Percentiles rank a stretch among this genome's conserved stretches.
Evolutionary conservation across 306 rosid genomes (phyloP).

Genomic region (Begonia peltatifolia): DNA sequence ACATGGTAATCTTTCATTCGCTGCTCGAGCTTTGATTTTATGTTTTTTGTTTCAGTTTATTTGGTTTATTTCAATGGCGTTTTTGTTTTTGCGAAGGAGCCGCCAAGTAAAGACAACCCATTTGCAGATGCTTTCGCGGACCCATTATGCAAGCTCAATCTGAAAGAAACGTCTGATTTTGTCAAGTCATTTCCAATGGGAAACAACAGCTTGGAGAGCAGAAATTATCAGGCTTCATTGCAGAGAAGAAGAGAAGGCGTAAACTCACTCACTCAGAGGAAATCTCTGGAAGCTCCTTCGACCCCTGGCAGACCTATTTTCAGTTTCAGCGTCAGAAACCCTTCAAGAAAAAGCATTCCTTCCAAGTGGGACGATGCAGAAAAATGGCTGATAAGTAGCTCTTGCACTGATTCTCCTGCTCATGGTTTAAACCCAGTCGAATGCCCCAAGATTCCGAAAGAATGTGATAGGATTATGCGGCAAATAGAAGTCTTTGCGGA

Average conservation of each 20-base stretch:
- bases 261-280: slow-evolving; percentile 32
- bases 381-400: slow-evolving; percentile 77
- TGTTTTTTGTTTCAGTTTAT: slow-evolving; percentile 1
- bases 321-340: slow-evolving; percentile 44
- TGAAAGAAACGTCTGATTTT: slow-evolving; percentile 86
- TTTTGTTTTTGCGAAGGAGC: slow-evolving; percentile 26
- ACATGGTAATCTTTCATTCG: slow-evolving; percentile 25
- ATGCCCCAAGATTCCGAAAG: slow-evolving; percentile 31
- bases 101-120: slow-evolving; percentile 42
- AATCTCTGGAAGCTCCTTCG: slow-evolving; percentile 48
- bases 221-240: slow-evolving; percentile 26
- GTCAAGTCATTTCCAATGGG: slow-evolving; percentile 76
- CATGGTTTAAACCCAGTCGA: slow-evolving; percentile 35
- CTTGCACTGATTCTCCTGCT: slow-evolving; percentile 83
- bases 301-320: slow-evolving; percentile 95
- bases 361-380: slow-evolving; percentile 99
- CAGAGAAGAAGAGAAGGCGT: slow-evolving; percentile 36
- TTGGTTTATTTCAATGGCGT: background rate
- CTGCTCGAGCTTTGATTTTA: background rate
- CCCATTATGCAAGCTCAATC: slow-evolving; percentile 86
- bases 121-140: slow-evolving; percentile 56
- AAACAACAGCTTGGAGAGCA: slow-evolving; percentile 20
- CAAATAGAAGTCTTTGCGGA: slow-evolving; percentile 48
- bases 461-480: slow-evolving; percentile 34
- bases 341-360: slow-evolving; percentile 66